phyloP scores from a whole-genome alignment of 1,139 yeast genomes.

The Pichia sp. region DNA sequence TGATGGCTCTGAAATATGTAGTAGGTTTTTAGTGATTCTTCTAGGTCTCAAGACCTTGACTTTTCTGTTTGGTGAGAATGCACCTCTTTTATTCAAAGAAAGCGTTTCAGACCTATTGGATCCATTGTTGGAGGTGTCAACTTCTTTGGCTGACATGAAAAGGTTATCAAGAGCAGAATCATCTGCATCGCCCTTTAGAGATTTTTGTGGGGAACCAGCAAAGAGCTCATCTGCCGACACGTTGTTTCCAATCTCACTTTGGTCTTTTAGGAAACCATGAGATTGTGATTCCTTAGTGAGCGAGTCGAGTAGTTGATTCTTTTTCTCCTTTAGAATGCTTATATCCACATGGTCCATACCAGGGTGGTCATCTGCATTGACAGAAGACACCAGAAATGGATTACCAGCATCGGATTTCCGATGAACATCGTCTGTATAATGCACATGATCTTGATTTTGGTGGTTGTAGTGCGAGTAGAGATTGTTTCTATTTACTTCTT shows the following conservation, averaged over 20 bases:
- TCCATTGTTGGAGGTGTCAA: neutral
- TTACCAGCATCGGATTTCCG: slow-evolving; percentile 11
- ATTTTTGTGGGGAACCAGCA: slow-evolving; percentile 5
- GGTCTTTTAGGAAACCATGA: slow-evolving; percentile 8
- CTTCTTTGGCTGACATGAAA: neutral
- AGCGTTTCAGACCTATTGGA: neutral
- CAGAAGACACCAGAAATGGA: slow-evolving; percentile 18
- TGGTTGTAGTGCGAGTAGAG: no score
- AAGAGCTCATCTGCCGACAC: slow-evolving; percentile 5
- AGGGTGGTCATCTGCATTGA: neutral
- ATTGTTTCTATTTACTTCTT: neutral
- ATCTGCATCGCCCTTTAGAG: slow-evolving; percentile 3
- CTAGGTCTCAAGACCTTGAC: slow-evolving; percentile 37
- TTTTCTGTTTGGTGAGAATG: slow-evolving; percentile 31
- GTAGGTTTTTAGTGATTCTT: slow-evolving; percentile 31
- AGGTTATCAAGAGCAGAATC: slow-evolving; percentile 17
- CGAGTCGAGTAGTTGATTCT: slow-evolving; percentile 25
- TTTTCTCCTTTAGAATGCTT: slow-evolving; percentile 23
- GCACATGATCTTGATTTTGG: slow-evolving; percentile 9
- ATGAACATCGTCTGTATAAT: slow-evolving; percentile 9
- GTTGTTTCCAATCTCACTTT: neutral
- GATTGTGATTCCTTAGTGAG: slow-evolving; percentile 19
- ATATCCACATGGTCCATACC: slow-evolving; percentile 11
- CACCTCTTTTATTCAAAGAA: neutral
- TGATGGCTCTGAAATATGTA: slow-evolving; percentile 3